These are phyloP conservation scores for Boletus smithii DNA, from an alignment of 1,284 basidiomycete genomes.

Conservation along the genomic window DNA sequence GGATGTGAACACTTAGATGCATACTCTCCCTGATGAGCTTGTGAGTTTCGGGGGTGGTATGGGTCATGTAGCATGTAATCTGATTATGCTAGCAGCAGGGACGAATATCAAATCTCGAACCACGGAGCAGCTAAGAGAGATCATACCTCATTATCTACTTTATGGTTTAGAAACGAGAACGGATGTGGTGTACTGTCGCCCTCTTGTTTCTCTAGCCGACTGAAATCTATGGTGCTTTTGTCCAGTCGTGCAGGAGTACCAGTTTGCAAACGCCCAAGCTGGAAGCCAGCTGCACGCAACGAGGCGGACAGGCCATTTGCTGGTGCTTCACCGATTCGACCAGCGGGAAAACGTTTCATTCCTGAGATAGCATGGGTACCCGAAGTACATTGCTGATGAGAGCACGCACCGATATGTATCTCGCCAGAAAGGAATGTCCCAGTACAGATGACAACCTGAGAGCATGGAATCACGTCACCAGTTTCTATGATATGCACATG, in stretches of 20 bases:
- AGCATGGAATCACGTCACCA: conserved; percentile 75
- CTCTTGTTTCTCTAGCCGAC: conserved; percentile 52
- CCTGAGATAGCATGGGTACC: conserved; percentile 41
- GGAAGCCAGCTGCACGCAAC: conserved; percentile 72
- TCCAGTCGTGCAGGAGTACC: conserved; percentile 85
- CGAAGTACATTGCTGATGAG: background rate
- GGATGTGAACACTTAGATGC: conserved; percentile 77
- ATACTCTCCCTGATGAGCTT: conserved; percentile 70
- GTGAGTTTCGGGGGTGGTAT: conserved; percentile 73
- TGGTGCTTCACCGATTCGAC: conserved; percentile 74
- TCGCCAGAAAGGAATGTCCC: conserved; percentile 89
- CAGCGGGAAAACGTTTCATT: conserved; percentile 75
- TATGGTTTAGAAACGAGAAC: conserved; percentile 54
- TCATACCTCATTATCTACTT: conserved; percentile 51
- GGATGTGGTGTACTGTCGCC: conserved; percentile 61
- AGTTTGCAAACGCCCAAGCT: conserved; percentile 81
- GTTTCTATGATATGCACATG: conserved; percentile 45
- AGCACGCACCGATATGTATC: conserved; percentile 73
- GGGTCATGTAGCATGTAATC: conserved; percentile 70
- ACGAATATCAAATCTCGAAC: conserved; percentile 1
- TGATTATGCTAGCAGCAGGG: conserved; percentile 55
- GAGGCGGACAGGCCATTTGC: conserved; percentile 75
- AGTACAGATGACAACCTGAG: conserved; percentile 82
- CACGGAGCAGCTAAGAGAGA: background rate
- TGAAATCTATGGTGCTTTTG: conserved; percentile 67